Evolutionary conservation across 768 basidiomycete species (phyloP).

Genomic region (Boletus sp.): DNA sequence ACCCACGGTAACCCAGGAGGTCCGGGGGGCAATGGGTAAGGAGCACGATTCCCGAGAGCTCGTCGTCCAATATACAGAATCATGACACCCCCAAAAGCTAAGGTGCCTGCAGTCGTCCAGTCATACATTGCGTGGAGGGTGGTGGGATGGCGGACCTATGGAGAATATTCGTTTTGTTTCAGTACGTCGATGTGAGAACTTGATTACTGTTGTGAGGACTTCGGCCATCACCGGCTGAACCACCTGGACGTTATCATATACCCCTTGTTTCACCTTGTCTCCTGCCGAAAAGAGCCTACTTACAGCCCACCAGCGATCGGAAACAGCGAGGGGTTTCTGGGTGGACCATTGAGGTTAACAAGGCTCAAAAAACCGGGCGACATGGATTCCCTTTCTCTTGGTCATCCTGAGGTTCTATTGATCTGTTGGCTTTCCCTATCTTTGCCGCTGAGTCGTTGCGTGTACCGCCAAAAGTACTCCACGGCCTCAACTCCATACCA

Average conservation of each 20-base stretch:
- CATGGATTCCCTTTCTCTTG: not conserved
- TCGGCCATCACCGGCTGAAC: not conserved
- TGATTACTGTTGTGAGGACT: not conserved
- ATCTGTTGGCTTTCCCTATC: not conserved
- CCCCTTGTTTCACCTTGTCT: not conserved
- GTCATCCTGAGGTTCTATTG: not conserved
- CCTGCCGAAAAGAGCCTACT: not conserved
- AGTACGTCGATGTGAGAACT: not conserved
- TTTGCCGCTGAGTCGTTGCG: not conserved
- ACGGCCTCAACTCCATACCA: not conserved
- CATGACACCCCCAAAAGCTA: not conserved
- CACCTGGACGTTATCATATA: too few relatives aligned
- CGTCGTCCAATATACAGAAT: not conserved
- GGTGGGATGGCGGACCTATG: not conserved
- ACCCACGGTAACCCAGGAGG: constrained; percentile 10
- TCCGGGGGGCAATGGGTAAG: constrained; percentile 5
- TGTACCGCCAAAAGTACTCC: not conserved
- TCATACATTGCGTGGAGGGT: not conserved
- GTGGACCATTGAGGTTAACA: not conserved
- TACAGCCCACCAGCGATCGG: not conserved
- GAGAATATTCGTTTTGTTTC: not conserved
- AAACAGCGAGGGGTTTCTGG: not conserved
- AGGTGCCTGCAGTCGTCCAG: not conserved
- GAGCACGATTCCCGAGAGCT: not conserved
- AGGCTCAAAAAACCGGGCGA: not conserved